Base-by-base conservation (phyloP, 257 asterid genomes). In the Salvia hispanica region DNA sequence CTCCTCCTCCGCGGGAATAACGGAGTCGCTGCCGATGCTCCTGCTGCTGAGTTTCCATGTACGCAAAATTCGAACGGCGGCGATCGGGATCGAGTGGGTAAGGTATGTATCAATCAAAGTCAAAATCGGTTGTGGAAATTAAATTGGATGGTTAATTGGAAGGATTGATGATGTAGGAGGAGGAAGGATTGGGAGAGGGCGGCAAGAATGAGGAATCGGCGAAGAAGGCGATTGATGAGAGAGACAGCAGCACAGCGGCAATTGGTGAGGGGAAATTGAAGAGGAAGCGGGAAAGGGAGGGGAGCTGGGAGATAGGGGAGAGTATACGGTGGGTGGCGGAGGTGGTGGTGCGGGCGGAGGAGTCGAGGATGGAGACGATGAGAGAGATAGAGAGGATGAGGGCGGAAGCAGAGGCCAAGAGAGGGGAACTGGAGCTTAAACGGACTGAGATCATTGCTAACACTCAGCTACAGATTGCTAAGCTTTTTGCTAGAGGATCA, bases 401-500 rank as follows among this genome's bases (percentile, higher is more conserved):
- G 52, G 93, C 83, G 0, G 97, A 88, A 46, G 83, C 92, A 0
- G 97, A 90, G 53, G 86, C 77, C 9, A 90, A 83, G 81, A 84
- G 94, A 64, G 91, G 83, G 44, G 95, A 90, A 69, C 79, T 90
- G 80, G 97, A 88, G 47, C 95, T 85, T 43, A 85, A 77, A 69
- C 45, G 91, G 39, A 87, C 95, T 0, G 88, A 90, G 78, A 90
- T 88, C 16, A 85, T 87, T 11, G 97, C 94, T 25, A 82, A 82
- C 54, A 83, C 95, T 71, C 97, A 87, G 36, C 83, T 87, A 54
- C 87, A 90, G 68, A 90, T 87, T 55, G 95, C 95, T 18, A 87
- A 78, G 81, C 76, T 89, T 33, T 84, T 86, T 77, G 87, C 94
- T 3, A 83, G 75, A 58, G 79, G 72, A 62, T 25, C 31, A 25